A percentile compares a stretch with the other conserved stretches of the same genome.
Evolutionary conservation across 2,329 filamentous ascomycete genomes (phyloP).

Genomic region (Raffaelea albimanens): DNA sequence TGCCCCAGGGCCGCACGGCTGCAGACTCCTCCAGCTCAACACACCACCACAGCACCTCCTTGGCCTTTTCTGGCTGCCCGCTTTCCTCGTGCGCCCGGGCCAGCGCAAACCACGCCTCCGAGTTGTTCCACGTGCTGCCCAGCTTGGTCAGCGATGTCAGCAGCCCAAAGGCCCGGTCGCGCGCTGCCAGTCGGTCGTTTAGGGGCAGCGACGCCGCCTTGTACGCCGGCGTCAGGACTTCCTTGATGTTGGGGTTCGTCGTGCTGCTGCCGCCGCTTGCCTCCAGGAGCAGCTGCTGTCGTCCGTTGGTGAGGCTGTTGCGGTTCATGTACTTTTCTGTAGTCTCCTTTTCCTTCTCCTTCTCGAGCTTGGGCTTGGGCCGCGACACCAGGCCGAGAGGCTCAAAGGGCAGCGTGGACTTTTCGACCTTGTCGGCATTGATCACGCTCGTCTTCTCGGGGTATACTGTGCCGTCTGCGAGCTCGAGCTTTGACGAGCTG

Average conservation of each 20-base stretch:
- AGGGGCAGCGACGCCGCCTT: slow-evolving; percentile 56
- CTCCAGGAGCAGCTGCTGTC: neutral
- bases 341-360: neutral
- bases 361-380: slow-evolving; percentile 6
- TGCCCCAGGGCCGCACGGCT: slow-evolving; percentile 70
- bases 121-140: slow-evolving; percentile 79
- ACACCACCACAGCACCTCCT: slow-evolving; percentile 94
- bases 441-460: slow-evolving; percentile 11
- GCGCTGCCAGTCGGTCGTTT: slow-evolving; percentile 75
- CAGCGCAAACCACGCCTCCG: slow-evolving; percentile 87
- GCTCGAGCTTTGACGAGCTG: slow-evolving; percentile 35
- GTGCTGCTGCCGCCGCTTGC: neutral
- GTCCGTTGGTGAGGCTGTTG: neutral
- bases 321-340: neutral
- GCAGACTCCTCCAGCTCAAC: slow-evolving; percentile 85
- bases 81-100: slow-evolving; percentile 82
- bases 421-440: slow-evolving; percentile 5
- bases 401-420: slow-evolving; percentile 26
- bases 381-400: slow-evolving; percentile 35
- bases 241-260: neutral
- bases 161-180: slow-evolving; percentile 80
- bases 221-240: slow-evolving; percentile 34
- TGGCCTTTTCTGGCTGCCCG: slow-evolving; percentile 76
- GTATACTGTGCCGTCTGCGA: slow-evolving; percentile 21
- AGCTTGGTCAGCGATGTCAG: slow-evolving; percentile 76